These are phyloP conservation scores for Talaromyces borbonicus DNA, from an alignment of 495 filamentous ascomycete genomes.

Conservation along the genomic window DNA sequence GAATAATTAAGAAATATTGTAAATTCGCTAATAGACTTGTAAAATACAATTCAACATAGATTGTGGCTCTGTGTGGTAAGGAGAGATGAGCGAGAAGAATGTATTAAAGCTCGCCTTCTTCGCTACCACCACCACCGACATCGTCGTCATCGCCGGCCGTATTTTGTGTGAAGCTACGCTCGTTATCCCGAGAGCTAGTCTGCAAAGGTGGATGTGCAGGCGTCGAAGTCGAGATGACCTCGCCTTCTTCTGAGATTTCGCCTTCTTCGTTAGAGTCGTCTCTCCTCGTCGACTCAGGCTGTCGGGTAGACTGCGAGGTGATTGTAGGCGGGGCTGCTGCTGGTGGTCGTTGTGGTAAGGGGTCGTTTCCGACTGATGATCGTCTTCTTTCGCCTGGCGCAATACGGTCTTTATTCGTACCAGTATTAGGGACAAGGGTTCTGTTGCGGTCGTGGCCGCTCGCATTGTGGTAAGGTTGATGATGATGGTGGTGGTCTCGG, in stretches of 20 bases:
- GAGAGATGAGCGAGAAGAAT: too few species aligned
- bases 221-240: not conserved
- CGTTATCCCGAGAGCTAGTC: not conserved
- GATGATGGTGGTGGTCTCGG: not conserved
- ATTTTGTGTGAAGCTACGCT: not conserved
- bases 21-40: too few species aligned
- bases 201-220: too few species aligned
- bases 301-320: constrained; percentile 2
- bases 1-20: too few species aligned
- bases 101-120: constrained; percentile 33
- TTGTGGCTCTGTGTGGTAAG: too few species aligned
- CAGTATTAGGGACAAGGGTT: not conserved
- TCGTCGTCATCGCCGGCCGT: constrained; percentile 22
- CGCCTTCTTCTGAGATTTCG: constrained; percentile 7
- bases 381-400: not conserved
- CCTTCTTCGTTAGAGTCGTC: constrained; percentile 6
- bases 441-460: not conserved
- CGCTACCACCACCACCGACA: constrained; percentile 33
- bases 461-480: not conserved
- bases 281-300: not conserved
- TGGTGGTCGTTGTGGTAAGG: not conserved
- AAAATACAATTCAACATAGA: too few species aligned
- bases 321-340: not conserved
- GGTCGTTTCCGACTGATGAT: not conserved
- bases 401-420: constrained; percentile 1